Percentiles rank a stretch among this genome's conserved stretches.
These are phyloP conservation scores for Nothophytophthora sp. DNA, from an alignment of 352 stramenopile species.

Conservation along the genomic window DNA sequence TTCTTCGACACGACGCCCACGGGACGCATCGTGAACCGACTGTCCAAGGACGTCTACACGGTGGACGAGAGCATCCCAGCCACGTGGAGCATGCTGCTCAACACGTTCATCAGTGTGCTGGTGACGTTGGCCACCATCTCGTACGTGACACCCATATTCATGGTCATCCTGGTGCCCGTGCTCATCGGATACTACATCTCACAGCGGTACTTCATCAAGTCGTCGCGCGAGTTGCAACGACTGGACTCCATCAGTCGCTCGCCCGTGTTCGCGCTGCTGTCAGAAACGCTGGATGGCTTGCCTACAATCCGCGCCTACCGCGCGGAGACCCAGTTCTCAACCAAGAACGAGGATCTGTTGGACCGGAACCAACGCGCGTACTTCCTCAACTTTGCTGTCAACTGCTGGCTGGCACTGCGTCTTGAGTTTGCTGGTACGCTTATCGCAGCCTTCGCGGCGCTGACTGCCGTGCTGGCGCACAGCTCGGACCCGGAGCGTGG, in stretches of 20 bases:
- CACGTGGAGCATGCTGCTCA: constrained; percentile 69
- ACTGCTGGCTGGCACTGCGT: constrained; percentile 77
- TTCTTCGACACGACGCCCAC: constrained; percentile 88
- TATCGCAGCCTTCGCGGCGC: constrained; percentile 54
- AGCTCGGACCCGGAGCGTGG: constrained; percentile 35
- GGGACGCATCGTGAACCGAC: constrained; percentile 75
- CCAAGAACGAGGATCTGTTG: constrained; percentile 53
- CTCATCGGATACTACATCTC: constrained; percentile 67
- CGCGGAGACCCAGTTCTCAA: constrained; percentile 51
- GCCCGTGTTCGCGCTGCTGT: constrained; percentile 96
- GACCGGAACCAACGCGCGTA: constrained; percentile 74
- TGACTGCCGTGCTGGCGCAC: constrained; percentile 59
- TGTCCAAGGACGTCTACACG: constrained; percentile 82
- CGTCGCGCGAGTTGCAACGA: constrained; percentile 93
- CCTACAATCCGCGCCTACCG: constrained; percentile 92
- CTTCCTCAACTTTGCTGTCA: constrained; percentile 74
- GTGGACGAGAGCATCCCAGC: constrained; percentile 73
- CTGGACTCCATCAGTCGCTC: constrained; percentile 93
- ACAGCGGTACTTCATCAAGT: constrained; percentile 94
- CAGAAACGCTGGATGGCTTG: constrained; percentile 95
- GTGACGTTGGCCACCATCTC: constrained; percentile 68
- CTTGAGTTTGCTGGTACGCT: constrained; percentile 73
- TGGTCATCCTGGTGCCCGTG: constrained; percentile 75
- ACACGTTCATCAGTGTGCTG: constrained; percentile 71
- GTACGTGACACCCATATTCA: constrained; percentile 69